Evolutionary conservation across 257 asterid genomes (phyloP).

Genomic region (Anisodus tanguticus): DNA sequence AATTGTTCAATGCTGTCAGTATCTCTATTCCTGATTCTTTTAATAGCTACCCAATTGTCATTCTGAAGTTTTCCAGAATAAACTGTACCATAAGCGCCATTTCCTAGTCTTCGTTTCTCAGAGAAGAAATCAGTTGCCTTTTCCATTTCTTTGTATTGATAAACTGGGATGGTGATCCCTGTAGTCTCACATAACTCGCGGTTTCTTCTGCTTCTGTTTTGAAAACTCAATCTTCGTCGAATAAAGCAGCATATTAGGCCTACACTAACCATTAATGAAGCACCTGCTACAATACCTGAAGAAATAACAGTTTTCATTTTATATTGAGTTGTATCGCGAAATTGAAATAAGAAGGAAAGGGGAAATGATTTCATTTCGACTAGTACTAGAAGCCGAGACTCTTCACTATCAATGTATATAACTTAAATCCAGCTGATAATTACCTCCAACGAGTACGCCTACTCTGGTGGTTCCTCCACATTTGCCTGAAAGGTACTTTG

Average conservation of each 20-base stretch:
- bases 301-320: background rate
- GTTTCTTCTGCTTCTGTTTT: conserved; percentile 47
- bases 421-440: background rate
- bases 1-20: conserved; percentile 62
- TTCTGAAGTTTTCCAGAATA: conserved; percentile 63
- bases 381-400: background rate
- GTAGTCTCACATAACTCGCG: conserved; percentile 54
- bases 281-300: conserved; percentile 71
- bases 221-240: conserved; percentile 47
- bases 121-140: conserved; percentile 75
- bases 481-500: conserved; percentile 68
- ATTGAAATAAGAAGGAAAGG: background rate
- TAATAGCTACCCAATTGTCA: conserved; percentile 78
- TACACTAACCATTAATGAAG: conserved; percentile 57
- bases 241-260: conserved; percentile 60
- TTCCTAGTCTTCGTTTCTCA: conserved; percentile 68
- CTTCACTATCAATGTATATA: background rate
- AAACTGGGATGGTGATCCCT: conserved; percentile 71
- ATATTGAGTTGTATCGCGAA: background rate
- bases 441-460: conserved; percentile 78
- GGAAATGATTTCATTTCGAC: background rate
- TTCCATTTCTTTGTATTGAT: conserved; percentile 68
- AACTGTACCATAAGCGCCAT: conserved; percentile 80
- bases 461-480: conserved; percentile 89
- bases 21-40: conserved; percentile 56